Conservation (phyloP, 2,329 filamentous ascomycete species). For the Diaporthe humulicola region DNA sequence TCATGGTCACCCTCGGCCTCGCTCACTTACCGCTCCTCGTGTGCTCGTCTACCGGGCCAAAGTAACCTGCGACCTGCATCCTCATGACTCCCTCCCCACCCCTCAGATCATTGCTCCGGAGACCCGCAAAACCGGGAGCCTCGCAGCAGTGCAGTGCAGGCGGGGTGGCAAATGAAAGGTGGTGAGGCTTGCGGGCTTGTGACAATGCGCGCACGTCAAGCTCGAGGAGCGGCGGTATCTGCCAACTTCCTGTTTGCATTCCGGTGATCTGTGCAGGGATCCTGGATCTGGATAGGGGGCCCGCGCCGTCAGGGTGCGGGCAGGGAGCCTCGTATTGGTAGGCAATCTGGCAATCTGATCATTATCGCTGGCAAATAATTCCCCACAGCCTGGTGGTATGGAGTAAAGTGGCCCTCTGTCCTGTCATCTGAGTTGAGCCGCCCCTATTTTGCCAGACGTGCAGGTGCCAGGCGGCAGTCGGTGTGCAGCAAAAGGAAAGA, state of each 20-base stretch:
- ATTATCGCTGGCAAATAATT: slow-evolving; percentile 29
- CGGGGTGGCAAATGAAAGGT: slow-evolving; percentile 25
- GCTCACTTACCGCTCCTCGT: slow-evolving; percentile 27
- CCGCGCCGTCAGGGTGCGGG: slow-evolving; percentile 20
- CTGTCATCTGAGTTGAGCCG: slow-evolving; percentile 34
- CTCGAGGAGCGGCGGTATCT: slow-evolving; percentile 8
- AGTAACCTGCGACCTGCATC: slow-evolving; percentile 19
- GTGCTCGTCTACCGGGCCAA: slow-evolving; percentile 18
- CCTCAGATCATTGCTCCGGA: slow-evolving; percentile 27
- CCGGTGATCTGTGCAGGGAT: slow-evolving; percentile 31
- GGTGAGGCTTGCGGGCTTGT: slow-evolving; percentile 23
- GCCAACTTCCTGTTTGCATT: slow-evolving; percentile 28
- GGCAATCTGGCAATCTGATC: slow-evolving; percentile 30
- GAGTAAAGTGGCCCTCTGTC: slow-evolving; percentile 27
- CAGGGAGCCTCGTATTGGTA: slow-evolving; percentile 34
- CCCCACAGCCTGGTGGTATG: slow-evolving; percentile 31
- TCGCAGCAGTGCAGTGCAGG: slow-evolving; percentile 20
- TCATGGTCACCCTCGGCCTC: slow-evolving; percentile 20
- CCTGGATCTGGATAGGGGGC: slow-evolving; percentile 24
- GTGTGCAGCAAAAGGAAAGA: slow-evolving; percentile 28
- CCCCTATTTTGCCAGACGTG: slow-evolving; percentile 32
- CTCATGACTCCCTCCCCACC: slow-evolving; percentile 25
- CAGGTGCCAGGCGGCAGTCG: slow-evolving; percentile 34
- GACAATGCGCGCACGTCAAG: slow-evolving; percentile 13
- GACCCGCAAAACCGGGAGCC: slow-evolving; percentile 19